Evolutionary conservation across 805 yeast genomes (phyloP), one percentile per base, ranked within the genome.

Genomic region (Dipodascus geniculatus): DNA sequence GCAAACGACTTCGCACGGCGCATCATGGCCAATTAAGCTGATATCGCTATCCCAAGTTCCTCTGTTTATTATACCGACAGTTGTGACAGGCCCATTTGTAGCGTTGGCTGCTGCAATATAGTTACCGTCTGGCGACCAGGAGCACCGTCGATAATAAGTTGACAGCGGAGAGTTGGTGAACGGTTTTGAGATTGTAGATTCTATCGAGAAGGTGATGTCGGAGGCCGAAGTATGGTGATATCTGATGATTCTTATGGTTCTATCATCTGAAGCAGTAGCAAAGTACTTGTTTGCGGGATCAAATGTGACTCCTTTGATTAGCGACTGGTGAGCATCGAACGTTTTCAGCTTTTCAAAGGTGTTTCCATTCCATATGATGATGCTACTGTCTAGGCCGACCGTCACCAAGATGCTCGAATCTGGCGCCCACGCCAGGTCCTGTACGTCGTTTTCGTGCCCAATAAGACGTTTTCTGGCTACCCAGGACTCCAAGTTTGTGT

Each of bases 261-360:
- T 75, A 68, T 93, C 99, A 68, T 93, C 99, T 1, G 96, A 86
- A 22, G 95, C 90, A 0, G 99, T 91, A 4, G 96, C 97, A 71
- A 93, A 93, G 67, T 88, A 93, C 70, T 93, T 93, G 67, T 89
- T 89, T 2, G 99, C 99, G 0, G 99, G 99, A 66, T 93, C 99
- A 68, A 93, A 93, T 1, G 91, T 91, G 11, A 93, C 87, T 54
- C 99, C 98, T 68, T 93, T 93, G 23, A 93, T 97, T 71, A 87
- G 91, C 1, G 96, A 86, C 65, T 88, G 95, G 67, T 93, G 99
- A 22, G 89, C 83, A 63, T 91, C 97, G 61, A 88, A 86, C 31
- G 96, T 73, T 65, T 87, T 88, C 54, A 91, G 80, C 58, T 87
- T 79, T 69, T 93, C 95, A 73, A 93, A 89, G 0, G 96, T 91